Conservation (phyloP, 257 asterid genomes). For the Capsicum chinense region DNA sequence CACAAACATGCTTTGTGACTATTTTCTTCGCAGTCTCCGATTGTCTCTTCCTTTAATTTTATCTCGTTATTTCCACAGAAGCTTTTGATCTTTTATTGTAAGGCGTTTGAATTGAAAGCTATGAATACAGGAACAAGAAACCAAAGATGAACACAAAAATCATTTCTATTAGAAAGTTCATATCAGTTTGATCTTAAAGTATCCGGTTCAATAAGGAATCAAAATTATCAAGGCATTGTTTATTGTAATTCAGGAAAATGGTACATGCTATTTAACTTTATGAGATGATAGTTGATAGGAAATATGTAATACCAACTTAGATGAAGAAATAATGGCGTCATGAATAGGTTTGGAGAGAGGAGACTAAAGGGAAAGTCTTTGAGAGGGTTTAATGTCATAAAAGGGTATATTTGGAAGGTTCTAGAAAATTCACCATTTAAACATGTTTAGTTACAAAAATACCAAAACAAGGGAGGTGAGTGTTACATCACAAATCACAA, state of each 20-base stretch:
- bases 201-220: neutral
- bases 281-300: neutral
- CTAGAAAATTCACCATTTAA: neutral
- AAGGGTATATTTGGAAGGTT: neutral
- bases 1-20: neutral
- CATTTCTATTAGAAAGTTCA: slow-evolving; percentile 7
- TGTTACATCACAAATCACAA: neutral
- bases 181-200: neutral
- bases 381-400: neutral
- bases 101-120: neutral
- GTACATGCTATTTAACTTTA: neutral
- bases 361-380: neutral
- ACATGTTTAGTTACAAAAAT: neutral
- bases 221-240: neutral
- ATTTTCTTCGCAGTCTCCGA: neutral
- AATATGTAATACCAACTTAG: neutral
- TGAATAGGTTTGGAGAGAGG: slow-evolving; percentile 1
- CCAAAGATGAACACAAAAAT: neutral
- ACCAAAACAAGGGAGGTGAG: slow-evolving; percentile 2
- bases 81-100: neutral
- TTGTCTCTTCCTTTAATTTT: neutral
- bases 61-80: neutral
- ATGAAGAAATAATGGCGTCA: neutral
- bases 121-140: neutral
- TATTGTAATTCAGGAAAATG: neutral